Conservation (phyloP, 1,284 basidiomycete species). For the Neonothopanus nambi region DNA sequence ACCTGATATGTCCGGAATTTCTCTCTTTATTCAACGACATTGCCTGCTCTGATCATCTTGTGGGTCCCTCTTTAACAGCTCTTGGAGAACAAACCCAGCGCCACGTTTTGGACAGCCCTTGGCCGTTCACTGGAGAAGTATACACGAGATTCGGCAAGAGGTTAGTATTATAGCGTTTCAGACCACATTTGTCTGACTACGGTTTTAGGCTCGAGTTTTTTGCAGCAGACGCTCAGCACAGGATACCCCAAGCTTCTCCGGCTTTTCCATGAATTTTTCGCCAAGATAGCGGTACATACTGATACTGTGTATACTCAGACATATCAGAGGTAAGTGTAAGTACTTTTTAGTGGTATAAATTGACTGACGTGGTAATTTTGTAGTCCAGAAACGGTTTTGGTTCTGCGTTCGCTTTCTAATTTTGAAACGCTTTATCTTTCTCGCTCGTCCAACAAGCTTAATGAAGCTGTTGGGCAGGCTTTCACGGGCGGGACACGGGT, state of each 20-base stretch:
- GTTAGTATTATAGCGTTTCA: slow-evolving; percentile 44
- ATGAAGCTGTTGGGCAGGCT: slow-evolving; percentile 75
- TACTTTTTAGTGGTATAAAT: slow-evolving; percentile 3
- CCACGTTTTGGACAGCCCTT: slow-evolving; percentile 88
- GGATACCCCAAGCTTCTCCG: slow-evolving; percentile 87
- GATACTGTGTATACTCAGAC: slow-evolving; percentile 86
- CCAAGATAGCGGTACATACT: slow-evolving; percentile 91
- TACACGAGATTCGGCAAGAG: slow-evolving; percentile 73
- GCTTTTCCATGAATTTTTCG: slow-evolving; percentile 94
- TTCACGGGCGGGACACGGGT: slow-evolving; percentile 66
- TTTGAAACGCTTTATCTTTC: slow-evolving; percentile 87
- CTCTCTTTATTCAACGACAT: background rate
- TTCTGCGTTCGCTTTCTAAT: slow-evolving; percentile 78
- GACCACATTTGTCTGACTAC: slow-evolving; percentile 2
- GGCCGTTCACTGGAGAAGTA: slow-evolving; percentile 80
- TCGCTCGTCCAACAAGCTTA: slow-evolving; percentile 79
- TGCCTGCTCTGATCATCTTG: too few species aligned
- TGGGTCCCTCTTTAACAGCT: slow-evolving; percentile 40
- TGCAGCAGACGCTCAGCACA: slow-evolving; percentile 83
- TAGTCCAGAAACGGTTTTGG: slow-evolving; percentile 88
- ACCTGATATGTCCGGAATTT: background rate
- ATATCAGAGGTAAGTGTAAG: slow-evolving; percentile 70
- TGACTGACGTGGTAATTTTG: slow-evolving; percentile 1
- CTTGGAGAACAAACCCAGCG: slow-evolving; percentile 88
- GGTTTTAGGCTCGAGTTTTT: slow-evolving; percentile 71